Conservation (phyloP, 1,284 basidiomycete genomes). For the Meira nashicola region DNA sequence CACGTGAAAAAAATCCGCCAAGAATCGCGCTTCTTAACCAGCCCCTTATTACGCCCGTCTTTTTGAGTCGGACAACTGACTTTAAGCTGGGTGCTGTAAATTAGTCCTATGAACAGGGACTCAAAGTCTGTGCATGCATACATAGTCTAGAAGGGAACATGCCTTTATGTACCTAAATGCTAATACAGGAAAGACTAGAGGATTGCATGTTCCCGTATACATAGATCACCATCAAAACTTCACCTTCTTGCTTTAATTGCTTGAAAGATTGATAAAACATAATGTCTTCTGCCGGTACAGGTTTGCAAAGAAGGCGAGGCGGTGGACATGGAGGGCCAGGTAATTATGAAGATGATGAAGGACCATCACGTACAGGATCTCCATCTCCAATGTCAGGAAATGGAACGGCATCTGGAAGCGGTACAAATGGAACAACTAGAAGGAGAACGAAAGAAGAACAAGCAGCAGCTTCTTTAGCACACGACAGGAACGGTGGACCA, state of each 20-base stretch:
- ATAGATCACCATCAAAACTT: no score
- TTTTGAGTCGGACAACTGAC: no score
- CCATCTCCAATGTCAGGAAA: not conserved
- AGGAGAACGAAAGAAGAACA: not conserved
- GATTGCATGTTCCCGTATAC: no score
- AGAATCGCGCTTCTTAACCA: no score
- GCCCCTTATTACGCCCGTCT: no score
- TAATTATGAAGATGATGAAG: slow-evolving; percentile 7
- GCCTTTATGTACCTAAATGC: no score
- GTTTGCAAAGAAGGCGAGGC: not conserved
- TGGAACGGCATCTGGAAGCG: slow-evolving; percentile 2
- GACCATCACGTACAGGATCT: slow-evolving; percentile 1
- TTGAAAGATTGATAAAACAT: not conserved
- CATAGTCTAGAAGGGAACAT: no score
- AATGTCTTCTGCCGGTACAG: slow-evolving; percentile 2
- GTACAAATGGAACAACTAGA: not conserved
- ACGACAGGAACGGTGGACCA: not conserved
- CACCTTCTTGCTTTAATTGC: not conserved
- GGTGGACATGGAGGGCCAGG: not conserved
- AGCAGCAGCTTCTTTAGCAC: not conserved
- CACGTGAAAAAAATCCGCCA: no score
- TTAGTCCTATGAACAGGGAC: no score
- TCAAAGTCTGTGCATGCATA: no score
- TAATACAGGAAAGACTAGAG: no score
- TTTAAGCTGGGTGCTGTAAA: no score